These are phyloP conservation scores for Aureobasidium sp. DNA, from an alignment of 2,329 filamentous ascomycete genomes.

Conservation along the genomic window DNA sequence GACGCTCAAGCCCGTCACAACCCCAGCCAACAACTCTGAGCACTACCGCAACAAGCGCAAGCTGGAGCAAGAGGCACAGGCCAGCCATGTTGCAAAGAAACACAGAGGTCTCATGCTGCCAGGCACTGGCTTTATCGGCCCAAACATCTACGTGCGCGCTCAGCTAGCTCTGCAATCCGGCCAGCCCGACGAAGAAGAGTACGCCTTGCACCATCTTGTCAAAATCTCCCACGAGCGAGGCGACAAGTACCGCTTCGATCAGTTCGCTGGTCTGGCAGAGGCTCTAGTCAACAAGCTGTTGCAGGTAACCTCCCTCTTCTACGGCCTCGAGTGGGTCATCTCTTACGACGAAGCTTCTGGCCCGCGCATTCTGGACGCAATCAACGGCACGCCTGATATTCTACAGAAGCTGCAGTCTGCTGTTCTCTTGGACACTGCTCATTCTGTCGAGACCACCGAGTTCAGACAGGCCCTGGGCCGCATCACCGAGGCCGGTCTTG, in stretches of 20 bases:
- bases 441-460: conserved; percentile 61
- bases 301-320: conserved; percentile 69
- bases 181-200: conserved; percentile 76
- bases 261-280: conserved; percentile 81
- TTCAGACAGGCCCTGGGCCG: conserved; percentile 65
- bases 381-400: conserved; percentile 61
- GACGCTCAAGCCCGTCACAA: conserved; percentile 63
- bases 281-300: conserved; percentile 78
- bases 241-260: conserved; percentile 92
- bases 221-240: conserved; percentile 93
- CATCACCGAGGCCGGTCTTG: conserved; percentile 77
- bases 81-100: conserved; percentile 37
- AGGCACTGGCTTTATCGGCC: conserved; percentile 57
- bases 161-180: conserved; percentile 74
- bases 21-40: conserved; percentile 63
- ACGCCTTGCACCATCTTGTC: conserved; percentile 84
- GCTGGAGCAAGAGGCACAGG: conserved; percentile 33
- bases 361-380: conserved; percentile 52
- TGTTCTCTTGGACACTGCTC: conserved; percentile 49
- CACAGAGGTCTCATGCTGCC: conserved; percentile 50
- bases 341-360: conserved; percentile 47
- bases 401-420: conserved; percentile 63
- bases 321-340: conserved; percentile 72
- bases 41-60: conserved; percentile 55
- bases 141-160: conserved; percentile 86